Conservation (phyloP, 83 land plant genomes). For the Picea mariana region DNA sequence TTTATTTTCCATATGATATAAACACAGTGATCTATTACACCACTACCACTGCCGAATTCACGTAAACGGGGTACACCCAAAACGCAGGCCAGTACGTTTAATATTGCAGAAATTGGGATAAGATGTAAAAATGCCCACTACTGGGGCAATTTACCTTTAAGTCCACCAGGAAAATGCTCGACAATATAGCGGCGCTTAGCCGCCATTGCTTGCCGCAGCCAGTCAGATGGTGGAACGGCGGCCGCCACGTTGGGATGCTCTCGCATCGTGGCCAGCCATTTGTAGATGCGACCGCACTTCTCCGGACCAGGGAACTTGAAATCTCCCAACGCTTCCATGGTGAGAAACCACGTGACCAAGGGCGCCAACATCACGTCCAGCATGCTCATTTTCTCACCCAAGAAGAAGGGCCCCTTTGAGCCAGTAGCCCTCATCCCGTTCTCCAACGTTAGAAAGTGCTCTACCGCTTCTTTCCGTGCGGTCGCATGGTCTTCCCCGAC, state of each 20-base stretch:
- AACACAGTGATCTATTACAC: no score
- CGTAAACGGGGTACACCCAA: no score
- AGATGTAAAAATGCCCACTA: no score
- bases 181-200: neutral
- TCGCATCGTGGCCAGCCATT: neutral
- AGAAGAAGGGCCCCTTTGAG: neutral
- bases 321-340: neutral
- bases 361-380: neutral
- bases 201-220: neutral
- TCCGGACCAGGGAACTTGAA: no score
- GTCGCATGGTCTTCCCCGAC: neutral
- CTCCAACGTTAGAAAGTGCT: neutral
- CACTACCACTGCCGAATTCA: no score
- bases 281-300: neutral
- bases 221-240: neutral
- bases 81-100: no score
- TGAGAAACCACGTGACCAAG: neutral
- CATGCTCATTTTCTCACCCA: neutral
- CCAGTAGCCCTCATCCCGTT: neutral
- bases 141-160: no score
- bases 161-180: neutral
- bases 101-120: no score
- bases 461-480: neutral
- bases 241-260: neutral
- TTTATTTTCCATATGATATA: no score